A percentile compares a stretch with the other conserved stretches of the same genome.
Conservation (phyloP, 306 rosid genomes). For the Potentilla sterilis region DNA sequence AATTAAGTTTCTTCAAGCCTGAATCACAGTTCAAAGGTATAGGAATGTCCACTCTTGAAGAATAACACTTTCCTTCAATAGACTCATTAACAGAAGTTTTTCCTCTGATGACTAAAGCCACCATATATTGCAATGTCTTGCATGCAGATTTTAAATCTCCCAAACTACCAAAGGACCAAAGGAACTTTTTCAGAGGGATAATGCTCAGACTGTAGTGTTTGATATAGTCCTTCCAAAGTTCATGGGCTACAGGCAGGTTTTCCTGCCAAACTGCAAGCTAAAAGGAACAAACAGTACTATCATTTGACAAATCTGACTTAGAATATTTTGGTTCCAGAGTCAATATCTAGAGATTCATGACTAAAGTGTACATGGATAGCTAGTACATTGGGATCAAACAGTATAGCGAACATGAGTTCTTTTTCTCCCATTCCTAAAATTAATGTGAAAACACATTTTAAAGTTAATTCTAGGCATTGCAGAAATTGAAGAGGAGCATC, state of each 20-base stretch:
- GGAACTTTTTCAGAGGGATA: constrained; percentile 28
- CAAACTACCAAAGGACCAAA: constrained; percentile 44
- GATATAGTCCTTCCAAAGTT: constrained; percentile 66
- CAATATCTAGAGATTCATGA: background rate
- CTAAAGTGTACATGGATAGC: background rate
- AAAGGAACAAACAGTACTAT: constrained; percentile 21
- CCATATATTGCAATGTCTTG: constrained; percentile 59
- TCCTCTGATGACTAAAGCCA: constrained; percentile 47
- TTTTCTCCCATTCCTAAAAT: background rate
- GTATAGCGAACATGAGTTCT: background rate
- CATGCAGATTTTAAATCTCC: constrained; percentile 39
- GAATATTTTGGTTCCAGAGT: background rate
- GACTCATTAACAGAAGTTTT: constrained; percentile 30
- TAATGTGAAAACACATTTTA: background rate
- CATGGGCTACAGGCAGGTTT: constrained; percentile 61
- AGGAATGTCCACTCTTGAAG: too few relatives aligned
- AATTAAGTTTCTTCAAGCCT: too few relatives aligned
- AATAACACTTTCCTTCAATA: constrained; percentile 39
- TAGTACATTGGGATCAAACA: background rate
- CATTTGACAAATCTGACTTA: background rate
- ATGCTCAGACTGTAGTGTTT: constrained; percentile 39
- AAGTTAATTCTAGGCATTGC: background rate
- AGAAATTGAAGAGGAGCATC: background rate
- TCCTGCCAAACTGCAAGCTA: constrained; percentile 86
- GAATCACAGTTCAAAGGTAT: too few relatives aligned